Conservation (phyloP, 805 yeast genomes). For the Nakazawaea molendinolei region DNA sequence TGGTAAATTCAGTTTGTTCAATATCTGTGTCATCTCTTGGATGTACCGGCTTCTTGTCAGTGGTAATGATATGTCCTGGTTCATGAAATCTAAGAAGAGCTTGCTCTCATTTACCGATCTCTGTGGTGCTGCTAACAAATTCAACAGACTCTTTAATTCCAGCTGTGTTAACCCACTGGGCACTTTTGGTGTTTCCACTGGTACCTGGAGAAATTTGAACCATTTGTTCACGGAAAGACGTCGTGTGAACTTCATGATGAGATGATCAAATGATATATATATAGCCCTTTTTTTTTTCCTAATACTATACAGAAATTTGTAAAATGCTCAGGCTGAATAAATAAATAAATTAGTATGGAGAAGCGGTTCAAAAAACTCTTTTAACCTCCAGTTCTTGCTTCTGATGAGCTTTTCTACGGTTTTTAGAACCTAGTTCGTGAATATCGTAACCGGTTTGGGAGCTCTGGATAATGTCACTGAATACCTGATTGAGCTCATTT, state of each 20-base stretch:
- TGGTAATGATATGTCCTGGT: constrained; percentile 1
- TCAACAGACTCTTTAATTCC: neutral
- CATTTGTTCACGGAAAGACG: neutral
- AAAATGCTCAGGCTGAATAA: neutral
- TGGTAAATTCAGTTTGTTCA: constrained; percentile 11
- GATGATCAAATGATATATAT: too few relatives aligned
- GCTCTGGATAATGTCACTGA: constrained; percentile 4
- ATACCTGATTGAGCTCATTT: constrained; percentile 8
- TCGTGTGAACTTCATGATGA: constrained; percentile 1
- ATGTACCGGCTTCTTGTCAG: neutral
- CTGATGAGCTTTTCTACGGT: constrained; percentile 2
- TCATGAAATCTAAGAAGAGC: constrained; percentile 1
- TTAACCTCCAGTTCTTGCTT: constrained; percentile 4
- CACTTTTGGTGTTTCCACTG: neutral
- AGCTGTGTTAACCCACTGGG: too few relatives aligned
- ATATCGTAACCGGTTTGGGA: constrained; percentile 10
- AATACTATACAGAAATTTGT: neutral
- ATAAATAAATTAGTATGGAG: constrained; percentile 1
- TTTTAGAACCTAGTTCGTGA: neutral
- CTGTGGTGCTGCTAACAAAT: neutral
- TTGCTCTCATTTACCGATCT: neutral
- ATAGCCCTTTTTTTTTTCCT: neutral
- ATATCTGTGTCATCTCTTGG: neutral
- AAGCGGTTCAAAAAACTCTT: constrained; percentile 3
- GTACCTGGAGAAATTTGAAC: neutral